These are phyloP conservation scores for Parsonsia alboflavescens DNA, from an alignment of 257 asterid species.

Conservation along the genomic window DNA sequence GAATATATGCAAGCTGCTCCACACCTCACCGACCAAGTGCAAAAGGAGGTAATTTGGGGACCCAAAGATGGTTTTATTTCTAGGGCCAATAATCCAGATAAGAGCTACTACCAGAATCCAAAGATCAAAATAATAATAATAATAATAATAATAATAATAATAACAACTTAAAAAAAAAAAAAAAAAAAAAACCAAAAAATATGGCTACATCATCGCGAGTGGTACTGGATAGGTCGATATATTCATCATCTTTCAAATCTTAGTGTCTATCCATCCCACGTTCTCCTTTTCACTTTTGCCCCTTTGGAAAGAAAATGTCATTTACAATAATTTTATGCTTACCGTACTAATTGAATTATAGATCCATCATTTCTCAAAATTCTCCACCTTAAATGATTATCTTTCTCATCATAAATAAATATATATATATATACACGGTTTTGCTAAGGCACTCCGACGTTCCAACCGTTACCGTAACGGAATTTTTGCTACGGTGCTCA, in stretches of 20 bases:
- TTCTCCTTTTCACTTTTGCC: neutral
- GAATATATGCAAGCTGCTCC: conserved; percentile 9
- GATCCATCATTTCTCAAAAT: too few relatives aligned
- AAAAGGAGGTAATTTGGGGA: conserved; percentile 2
- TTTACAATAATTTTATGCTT: neutral
- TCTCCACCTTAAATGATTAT: too few relatives aligned
- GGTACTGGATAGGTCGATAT: neutral
- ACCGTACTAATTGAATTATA: too few relatives aligned
- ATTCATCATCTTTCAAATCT: neutral
- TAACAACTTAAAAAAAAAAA: neutral
- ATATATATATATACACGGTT: too few relatives aligned
- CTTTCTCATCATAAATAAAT: too few relatives aligned
- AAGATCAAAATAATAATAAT: too few relatives aligned
- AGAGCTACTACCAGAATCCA: conserved; percentile 13
- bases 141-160: too few relatives aligned
- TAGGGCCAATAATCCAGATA: neutral
- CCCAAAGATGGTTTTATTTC: neutral
- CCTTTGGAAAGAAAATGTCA: neutral
- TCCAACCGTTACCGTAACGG: too few relatives aligned
- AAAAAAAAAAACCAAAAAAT: neutral
- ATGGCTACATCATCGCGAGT: neutral
- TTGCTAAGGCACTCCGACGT: too few relatives aligned
- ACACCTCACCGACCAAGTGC: conserved; percentile 30
- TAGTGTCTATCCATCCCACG: neutral
- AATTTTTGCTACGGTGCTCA: too few relatives aligned